Evolutionary conservation across 805 yeast genomes (phyloP).

Genomic region (Nadsonia fulvescens): DNA sequence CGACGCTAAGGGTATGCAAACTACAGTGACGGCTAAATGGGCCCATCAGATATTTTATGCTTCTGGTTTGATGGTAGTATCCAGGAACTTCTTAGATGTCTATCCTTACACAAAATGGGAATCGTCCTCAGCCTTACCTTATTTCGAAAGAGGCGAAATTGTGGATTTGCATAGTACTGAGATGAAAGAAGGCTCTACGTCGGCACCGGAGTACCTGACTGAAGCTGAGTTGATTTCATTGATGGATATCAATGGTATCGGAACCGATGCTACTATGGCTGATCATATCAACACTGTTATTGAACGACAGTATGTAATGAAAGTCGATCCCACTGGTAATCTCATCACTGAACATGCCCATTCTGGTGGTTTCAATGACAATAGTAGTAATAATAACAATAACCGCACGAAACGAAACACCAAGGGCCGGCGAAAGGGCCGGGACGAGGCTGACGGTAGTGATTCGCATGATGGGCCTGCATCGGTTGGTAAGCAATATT

Average conservation of each 20-base stretch:
- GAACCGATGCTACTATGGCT: slow-evolving; percentile 98
- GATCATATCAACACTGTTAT: slow-evolving; percentile 82
- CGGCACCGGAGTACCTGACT: slow-evolving; percentile 70
- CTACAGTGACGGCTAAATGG: slow-evolving; percentile 54
- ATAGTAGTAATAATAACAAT: no score
- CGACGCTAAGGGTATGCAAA: slow-evolving; percentile 67
- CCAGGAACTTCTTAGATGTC: slow-evolving; percentile 62
- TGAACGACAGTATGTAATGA: slow-evolving; percentile 45
- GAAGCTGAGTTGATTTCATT: slow-evolving; percentile 81
- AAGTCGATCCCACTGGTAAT: slow-evolving; percentile 13
- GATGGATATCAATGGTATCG: slow-evolving; percentile 96
- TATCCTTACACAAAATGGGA: slow-evolving; percentile 72
- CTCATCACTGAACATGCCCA: slow-evolving; percentile 10
- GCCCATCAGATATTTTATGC: slow-evolving; percentile 56
- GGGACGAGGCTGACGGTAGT: no score
- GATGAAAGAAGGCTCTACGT: slow-evolving; percentile 56
- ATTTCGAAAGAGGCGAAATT: slow-evolving; percentile 35
- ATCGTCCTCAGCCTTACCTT: slow-evolving; percentile 41
- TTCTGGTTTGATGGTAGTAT: slow-evolving; percentile 56
- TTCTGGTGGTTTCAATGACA: no score
- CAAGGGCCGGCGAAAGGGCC: no score
- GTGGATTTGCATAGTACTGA: slow-evolving; percentile 39
- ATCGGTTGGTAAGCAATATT: slow-evolving; percentile 14
- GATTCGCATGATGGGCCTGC: neutral
- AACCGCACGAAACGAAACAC: no score